Evolutionary conservation across 768 basidiomycete species (phyloP).

Genomic region (Candolleomyces aberdarensis): DNA sequence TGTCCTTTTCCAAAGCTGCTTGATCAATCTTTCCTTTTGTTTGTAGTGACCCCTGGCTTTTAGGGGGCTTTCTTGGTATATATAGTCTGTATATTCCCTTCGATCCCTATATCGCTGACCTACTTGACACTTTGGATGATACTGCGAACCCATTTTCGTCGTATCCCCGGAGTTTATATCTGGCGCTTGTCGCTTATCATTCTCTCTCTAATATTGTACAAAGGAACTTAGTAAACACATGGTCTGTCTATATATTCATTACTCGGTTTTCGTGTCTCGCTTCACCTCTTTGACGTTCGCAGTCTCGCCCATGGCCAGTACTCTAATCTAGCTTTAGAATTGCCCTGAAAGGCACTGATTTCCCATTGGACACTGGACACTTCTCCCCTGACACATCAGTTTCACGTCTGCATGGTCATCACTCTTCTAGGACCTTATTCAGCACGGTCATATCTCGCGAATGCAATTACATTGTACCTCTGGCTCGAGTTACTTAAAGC

Average conservation of each 20-base stretch:
- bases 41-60: not conserved
- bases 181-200: not conserved
- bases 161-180: not conserved
- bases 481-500: not conserved
- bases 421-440: not conserved
- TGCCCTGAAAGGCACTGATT: too few relatives aligned
- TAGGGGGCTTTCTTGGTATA: conserved; percentile 1
- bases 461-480: not conserved
- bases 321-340: not conserved
- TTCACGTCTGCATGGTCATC: not conserved
- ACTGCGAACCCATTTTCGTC: not conserved
- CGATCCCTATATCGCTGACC: conserved; percentile 1
- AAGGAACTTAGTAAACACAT: not conserved
- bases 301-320: not conserved
- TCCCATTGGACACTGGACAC: too few relatives aligned
- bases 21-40: conserved; percentile 1
- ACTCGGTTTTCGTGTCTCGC: not conserved
- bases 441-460: not conserved
- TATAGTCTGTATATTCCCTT: conserved; percentile 1
- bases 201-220: not conserved
- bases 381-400: not conserved
- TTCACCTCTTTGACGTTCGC: not conserved
- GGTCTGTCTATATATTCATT: not conserved
- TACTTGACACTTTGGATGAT: not conserved
- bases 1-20: not conserved